These are phyloP conservation scores for Trichophyton schoenleinii DNA, from an alignment of 2,329 filamentous ascomycete species.

Conservation along the genomic window DNA sequence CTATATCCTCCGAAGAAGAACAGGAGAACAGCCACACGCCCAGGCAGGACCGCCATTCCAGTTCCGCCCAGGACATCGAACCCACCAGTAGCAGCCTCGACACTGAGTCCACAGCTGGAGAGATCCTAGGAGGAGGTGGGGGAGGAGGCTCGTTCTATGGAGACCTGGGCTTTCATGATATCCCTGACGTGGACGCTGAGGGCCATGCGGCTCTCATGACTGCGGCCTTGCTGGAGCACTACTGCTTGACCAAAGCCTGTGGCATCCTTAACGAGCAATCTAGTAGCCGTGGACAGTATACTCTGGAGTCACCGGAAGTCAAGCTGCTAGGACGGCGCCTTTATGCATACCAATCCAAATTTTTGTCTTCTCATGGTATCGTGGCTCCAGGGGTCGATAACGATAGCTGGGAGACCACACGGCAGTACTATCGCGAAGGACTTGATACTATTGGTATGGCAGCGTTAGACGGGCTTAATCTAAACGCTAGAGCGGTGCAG, in stretches of 20 bases:
- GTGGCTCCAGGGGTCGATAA: conserved; percentile 28
- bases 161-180: conserved; percentile 8
- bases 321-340: conserved; percentile 31
- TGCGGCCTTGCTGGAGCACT: conserved; percentile 34
- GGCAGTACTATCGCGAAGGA: conserved; percentile 33
- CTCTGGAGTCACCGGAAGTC: conserved; percentile 31
- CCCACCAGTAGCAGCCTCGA: neutral
- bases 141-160: conserved; percentile 5
- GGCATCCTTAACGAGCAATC: conserved; percentile 33
- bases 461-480: conserved; percentile 23
- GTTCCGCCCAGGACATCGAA: neutral
- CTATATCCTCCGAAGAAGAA: neutral
- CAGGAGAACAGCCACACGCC: neutral
- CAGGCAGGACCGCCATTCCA: neutral
- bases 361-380: conserved; percentile 31
- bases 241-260: conserved; percentile 31
- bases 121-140: conserved; percentile 4
- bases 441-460: conserved; percentile 30
- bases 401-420: conserved; percentile 25
- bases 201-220: conserved; percentile 33
- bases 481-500: neutral
- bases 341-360: conserved; percentile 32
- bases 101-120: neutral
- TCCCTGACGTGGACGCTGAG: conserved; percentile 22
- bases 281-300: conserved; percentile 25